Percentiles rank a stretch among this genome's conserved stretches.
phyloP scores from a whole-genome alignment of 2,329 filamentous ascomycete genomes.

The Metarhizium robertsii region DNA sequence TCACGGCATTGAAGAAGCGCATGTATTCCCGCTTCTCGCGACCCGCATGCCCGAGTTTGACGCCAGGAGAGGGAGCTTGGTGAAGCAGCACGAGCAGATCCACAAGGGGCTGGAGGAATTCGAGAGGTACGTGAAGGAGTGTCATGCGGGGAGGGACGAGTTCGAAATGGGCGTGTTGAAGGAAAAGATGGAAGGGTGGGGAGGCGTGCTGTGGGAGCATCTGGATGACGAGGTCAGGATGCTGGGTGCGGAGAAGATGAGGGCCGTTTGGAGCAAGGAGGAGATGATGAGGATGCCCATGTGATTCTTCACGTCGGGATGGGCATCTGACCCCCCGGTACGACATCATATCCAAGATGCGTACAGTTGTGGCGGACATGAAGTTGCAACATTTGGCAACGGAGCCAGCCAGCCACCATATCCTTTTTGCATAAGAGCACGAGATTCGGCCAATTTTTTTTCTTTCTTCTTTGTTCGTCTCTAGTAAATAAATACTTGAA shows the following conservation, averaged over 20 bases:
- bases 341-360: too few relatives aligned
- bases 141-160: slow-evolving; percentile 52
- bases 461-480: too few relatives aligned
- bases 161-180: slow-evolving; percentile 52
- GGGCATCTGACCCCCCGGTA: too few relatives aligned
- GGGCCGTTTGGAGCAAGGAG: slow-evolving; percentile 66
- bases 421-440: too few relatives aligned
- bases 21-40: slow-evolving; percentile 72
- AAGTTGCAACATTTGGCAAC: too few relatives aligned
- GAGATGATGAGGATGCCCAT: slow-evolving; percentile 67
- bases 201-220: slow-evolving; percentile 70
- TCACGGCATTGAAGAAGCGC: slow-evolving; percentile 73
- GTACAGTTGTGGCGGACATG: too few relatives aligned
- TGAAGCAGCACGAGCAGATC: slow-evolving; percentile 70
- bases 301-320: slow-evolving; percentile 24
- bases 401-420: too few relatives aligned
- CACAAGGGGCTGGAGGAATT: slow-evolving; percentile 65
- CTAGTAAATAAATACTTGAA: too few relatives aligned
- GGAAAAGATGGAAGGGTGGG: slow-evolving; percentile 68
- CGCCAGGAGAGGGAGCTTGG: slow-evolving; percentile 42
- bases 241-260: slow-evolving; percentile 79
- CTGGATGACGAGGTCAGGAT: slow-evolving; percentile 75
- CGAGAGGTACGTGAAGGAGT: slow-evolving; percentile 54
- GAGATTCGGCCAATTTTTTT: too few relatives aligned
- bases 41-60: slow-evolving; percentile 71